Base-by-base conservation (phyloP, 2,329 filamentous ascomycete genomes). In the Claviceps citrina region DNA sequence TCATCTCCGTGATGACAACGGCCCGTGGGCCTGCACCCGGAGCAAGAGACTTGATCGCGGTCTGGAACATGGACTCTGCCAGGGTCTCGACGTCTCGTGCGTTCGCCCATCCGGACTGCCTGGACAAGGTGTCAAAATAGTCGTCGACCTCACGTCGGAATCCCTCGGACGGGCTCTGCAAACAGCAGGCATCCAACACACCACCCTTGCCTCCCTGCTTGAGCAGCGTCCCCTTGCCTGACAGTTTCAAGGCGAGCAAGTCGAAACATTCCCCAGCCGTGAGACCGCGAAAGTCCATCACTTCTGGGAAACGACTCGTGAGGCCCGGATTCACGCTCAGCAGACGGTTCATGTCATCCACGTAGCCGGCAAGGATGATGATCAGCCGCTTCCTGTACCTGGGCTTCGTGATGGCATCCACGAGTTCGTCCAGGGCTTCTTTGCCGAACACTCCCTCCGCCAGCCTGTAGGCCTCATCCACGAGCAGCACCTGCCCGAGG, bases 391-490 rank as follows among this genome's bases (percentile, higher is more conserved):
- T 61, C 2, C 62, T 56, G 50, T 73, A 84, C 28, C 61, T 66
- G 0, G 68, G 64, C 44, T 82, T 73, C 2, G 67, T 71, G 0
- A 67, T 51, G 0, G 57, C 63, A 44, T 71, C 66, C 0, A 73
- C 66, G 0, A 74, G 50, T 49, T 74, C 70, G 32, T 72, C 68
- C 2, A 72, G 55, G 0, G 70, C 70, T 43, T 73, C 70, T 33
- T 70, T 67, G 0, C 71, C 76, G 47, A 73, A 84, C 0, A 51
- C 49, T 0, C 72, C 73, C 1, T 71, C 67, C 0, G 47, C 47
- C 1, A 84, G 66, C 0, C 78, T 67, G 46, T 84, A 84, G 0
- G 80, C 80, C 51, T 84, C 79, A 41, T 85, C 81, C 7, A 86
- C 70, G 44, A 85, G 78, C 0, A 86, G 63, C 0, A 85, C 74